Base-by-base conservation (phyloP, 176 grass and related monocot species). In the Alopecurus myosuroides region DNA sequence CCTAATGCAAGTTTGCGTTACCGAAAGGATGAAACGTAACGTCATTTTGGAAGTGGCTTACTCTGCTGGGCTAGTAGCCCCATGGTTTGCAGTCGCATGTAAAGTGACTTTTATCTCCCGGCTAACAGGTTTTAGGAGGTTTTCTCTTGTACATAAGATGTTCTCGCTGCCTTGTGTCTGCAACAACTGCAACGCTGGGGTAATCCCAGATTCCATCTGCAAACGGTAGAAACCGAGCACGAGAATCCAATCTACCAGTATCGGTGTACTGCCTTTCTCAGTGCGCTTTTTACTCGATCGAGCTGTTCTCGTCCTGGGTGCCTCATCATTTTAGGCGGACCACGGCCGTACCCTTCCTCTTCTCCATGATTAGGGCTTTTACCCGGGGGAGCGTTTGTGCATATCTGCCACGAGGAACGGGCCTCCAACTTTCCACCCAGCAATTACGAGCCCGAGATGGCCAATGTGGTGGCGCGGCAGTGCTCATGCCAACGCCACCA, bases 301-400 rank as follows among this genome's bases (percentile, higher is more conserved):
- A 77, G n/a, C 62, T 77, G 83, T 34, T 34, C 15, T 12, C 70
- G 74, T 31, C 53, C n/a, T 45, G 8, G 17, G 22, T 76, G 56
- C 22, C 36, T 26, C 57, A 85, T 76, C 34, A 52, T 86, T 88
- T 45, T 9, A 23, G 41, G 17, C 28, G 34, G 37, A 63, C 35
- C 65, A 48, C 77, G 78, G n/a, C 36, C 62, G 9, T 9, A 14
- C 7, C 61, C 64, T 55, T 82, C 41, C 34, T 56, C 45, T 9
- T n/a, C 36, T 80, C 56, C 85, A 87, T 76, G 75, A 87, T 87
- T 57, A 74, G 11, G 28, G 45, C 67, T 83, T 33, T 31, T 14
- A 37, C 66, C 41, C 20, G 40, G 41, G 25, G 25, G 28, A 42
- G 36, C 28, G 20, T 34, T 28, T 28, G 84, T 34, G 74, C 75